Base-by-base conservation (phyloP, 441 rosid genomes). In the Croton laevigatus region DNA sequence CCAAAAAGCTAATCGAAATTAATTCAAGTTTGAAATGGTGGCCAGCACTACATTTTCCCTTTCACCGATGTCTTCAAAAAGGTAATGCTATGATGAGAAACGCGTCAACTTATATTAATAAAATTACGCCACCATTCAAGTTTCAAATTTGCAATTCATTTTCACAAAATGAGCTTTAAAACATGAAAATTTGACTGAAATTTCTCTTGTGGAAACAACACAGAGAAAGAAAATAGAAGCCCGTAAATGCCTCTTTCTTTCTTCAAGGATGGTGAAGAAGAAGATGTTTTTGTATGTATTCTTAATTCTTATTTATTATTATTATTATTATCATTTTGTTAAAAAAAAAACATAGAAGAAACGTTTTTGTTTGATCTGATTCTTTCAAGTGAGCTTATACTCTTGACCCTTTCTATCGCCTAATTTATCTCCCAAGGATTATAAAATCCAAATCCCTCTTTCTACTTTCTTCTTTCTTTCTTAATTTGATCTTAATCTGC, bases 381-480 rank as follows among this genome's bases (percentile, higher is more conserved):
- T 1, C 65, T 54, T 66, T 52, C 75, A 32, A 69, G 65, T 12
- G 16, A 59, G 36, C 16, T 0, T 22, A 27, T 13, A 5, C 68
- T 32, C 59, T 27, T 61, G 82, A 76, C 81, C 79, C 65, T 58
- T 76, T 81, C 82, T 52, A 22, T 73, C 60, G 81, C 84, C 84
- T 78, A 53, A 7, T 65, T 76, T 78, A 61, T 73, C 82, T 78
- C 76, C 23, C 4, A 48, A 54, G 32, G 71, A 4, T 61, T 53
- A 66, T 44, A 68, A 53, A 52, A 57, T 71, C 71, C 59, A 53
- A 19, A 14, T 34, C 57, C 54, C 54, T 60, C 48, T 60, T 42
- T 69, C 62, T 16, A 10, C 40, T 49, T 38, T 54, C 27, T 36
- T 36, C 13, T 60, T 62, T 60, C 23, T 61, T 27, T 40, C 14